Evolutionary conservation across 2,329 filamentous ascomycete genomes (phyloP).

Genomic region (Apiospora sp.): DNA sequence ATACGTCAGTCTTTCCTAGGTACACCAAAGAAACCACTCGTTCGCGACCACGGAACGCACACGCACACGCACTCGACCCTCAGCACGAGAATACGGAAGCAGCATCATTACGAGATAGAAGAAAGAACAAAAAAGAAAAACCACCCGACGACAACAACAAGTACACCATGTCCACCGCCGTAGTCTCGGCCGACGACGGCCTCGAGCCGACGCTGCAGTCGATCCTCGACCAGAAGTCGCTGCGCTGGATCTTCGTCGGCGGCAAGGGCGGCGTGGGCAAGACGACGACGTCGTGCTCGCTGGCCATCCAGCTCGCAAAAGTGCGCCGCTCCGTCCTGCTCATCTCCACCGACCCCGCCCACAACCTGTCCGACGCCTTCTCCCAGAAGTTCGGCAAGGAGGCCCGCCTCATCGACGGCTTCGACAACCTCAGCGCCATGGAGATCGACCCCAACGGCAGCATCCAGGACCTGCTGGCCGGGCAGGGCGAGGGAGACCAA

Average conservation of each 20-base stretch:
- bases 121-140: not conserved
- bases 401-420: slow-evolving; percentile 89
- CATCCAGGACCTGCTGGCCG: slow-evolving; percentile 91
- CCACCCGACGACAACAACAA: not conserved
- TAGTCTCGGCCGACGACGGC: slow-evolving; percentile 69
- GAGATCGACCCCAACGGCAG: slow-evolving; percentile 98
- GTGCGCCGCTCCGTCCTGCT: slow-evolving; percentile 95
- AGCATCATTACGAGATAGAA: not conserved
- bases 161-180: slow-evolving; percentile 48
- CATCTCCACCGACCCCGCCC: slow-evolving; percentile 97
- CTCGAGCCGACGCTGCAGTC: slow-evolving; percentile 94
- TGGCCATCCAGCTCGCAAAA: slow-evolving; percentile 96
- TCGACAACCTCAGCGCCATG: slow-evolving; percentile 95
- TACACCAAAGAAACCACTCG: not conserved
- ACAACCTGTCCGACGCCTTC: slow-evolving; percentile 98
- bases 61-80: not conserved
- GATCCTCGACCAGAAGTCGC: slow-evolving; percentile 91
- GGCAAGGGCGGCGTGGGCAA: slow-evolving; percentile 99
- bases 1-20: not conserved
- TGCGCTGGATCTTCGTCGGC: slow-evolving; percentile 99
- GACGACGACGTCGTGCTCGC: slow-evolving; percentile 98
- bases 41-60: slow-evolving; percentile 6
- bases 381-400: slow-evolving; percentile 99
- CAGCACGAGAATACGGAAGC: not conserved
- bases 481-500: slow-evolving; percentile 70